phyloP scores from a whole-genome alignment of 345 rosid genomes.

The Euphorbia peplus region DNA sequence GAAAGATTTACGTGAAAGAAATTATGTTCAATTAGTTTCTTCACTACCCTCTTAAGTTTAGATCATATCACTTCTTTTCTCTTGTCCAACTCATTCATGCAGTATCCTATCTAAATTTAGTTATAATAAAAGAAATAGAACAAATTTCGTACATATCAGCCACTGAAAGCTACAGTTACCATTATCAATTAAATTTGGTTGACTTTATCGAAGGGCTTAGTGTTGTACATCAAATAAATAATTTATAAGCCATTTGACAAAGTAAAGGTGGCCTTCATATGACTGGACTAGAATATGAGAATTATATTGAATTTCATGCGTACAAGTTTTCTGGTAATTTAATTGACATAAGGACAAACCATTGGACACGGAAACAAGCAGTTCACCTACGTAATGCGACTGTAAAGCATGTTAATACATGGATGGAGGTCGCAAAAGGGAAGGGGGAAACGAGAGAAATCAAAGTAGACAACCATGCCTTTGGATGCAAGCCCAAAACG shows the following conservation, averaged over 20 bases:
- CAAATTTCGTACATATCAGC: neutral
- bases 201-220: neutral
- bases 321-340: neutral
- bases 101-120: neutral
- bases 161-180: neutral
- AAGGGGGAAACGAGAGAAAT: neutral
- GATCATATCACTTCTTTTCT: neutral
- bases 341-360: neutral
- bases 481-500: neutral
- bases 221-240: neutral
- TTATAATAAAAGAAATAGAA: neutral
- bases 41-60: neutral
- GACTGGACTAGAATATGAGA: neutral
- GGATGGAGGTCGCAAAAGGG: neutral
- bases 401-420: neutral
- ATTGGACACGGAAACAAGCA: neutral
- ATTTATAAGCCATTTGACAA: neutral
- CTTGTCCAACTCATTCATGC: neutral
- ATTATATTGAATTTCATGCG: neutral
- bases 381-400: neutral
- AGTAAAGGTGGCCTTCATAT: neutral
- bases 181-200: neutral
- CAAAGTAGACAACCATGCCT: conserved; percentile 2
- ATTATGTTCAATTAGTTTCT: neutral
- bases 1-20: neutral